Base-by-base conservation (phyloP, 345 rosid genomes). In the Lenwebbia sp. region DNA sequence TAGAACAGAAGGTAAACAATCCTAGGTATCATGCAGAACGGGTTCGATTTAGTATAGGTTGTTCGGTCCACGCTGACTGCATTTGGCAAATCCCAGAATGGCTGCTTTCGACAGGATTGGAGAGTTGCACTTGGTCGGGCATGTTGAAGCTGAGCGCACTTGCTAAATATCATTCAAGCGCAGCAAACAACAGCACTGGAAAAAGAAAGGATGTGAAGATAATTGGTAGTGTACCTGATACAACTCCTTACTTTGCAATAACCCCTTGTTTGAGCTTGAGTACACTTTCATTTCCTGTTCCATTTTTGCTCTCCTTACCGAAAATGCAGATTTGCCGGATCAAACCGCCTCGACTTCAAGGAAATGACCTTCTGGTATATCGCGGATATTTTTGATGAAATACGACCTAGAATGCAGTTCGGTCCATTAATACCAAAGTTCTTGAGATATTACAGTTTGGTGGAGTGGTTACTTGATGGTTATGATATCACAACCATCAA, bases 221-320 rank as follows among this genome's bases (percentile, higher is more conserved):
- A 17, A 40, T 9, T 14, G 26, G 26, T 4, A 28, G 19, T 26
- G 76, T 81, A 94, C 98, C 90, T 87, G 89, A 84, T 93, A 92
- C 65, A 95, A 76, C 58, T 91, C 94, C 85, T 90, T 90, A 86
- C 92, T 93, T 84, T 87, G 90, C 86, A 94, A 83, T 65, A 82
- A 37, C 22, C 58, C 84, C 5, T 82, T 82, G 4, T n/a, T 2
- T 47, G 84, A 82, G 22, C 58, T 47, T 12, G 93, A 86, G 17
- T 94, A 93, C 87, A 87, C 90, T 78, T 83, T 74, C 55, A 28
- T 15, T 51, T 25, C 75, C 84, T 87, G 50, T 26, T 41, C 40
- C 7, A 55, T 84, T 49, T 83, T 89, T 83, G 75, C 88, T n/a
- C n/a, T n/a, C n/a, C n/a, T n/a, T n/a, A n/a, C n/a, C n/a, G n/a